These are phyloP conservation scores for Chloroidium sp. DNA, from an alignment of 163 green algal species.

Conservation along the genomic window DNA sequence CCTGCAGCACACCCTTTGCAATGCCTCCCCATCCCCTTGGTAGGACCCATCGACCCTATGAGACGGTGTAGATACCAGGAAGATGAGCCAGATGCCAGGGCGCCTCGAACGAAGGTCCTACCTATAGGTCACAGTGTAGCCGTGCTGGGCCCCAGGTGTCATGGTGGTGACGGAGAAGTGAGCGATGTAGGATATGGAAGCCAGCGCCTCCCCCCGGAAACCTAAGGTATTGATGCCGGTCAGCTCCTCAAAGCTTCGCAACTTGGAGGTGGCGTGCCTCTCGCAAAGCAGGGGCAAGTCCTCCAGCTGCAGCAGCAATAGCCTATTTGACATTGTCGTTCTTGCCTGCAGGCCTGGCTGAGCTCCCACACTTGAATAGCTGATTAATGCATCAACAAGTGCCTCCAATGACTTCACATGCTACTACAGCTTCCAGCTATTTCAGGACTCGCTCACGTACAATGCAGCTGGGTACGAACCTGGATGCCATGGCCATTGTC, in stretches of 20 bases:
- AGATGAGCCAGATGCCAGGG: too few species aligned
- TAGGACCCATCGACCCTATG: not conserved
- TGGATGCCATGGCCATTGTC: slow-evolving; percentile 89
- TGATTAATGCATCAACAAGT: not conserved
- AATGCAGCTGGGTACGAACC: too few species aligned
- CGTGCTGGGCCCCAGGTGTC: slow-evolving; percentile 49
- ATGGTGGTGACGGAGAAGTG: slow-evolving; percentile 91
- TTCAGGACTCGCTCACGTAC: too few species aligned
- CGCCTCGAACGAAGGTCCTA: not conserved
- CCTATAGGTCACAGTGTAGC: slow-evolving; percentile 56
- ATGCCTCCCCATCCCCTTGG: not conserved
- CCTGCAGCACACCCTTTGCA: slow-evolving; percentile 14
- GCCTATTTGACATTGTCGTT: not conserved
- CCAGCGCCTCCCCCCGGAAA: slow-evolving; percentile 73
- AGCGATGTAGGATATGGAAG: slow-evolving; percentile 78
- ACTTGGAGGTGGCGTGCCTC: slow-evolving; percentile 93
- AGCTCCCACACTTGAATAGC: not conserved
- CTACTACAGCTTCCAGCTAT: too few species aligned
- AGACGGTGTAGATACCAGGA: too few species aligned
- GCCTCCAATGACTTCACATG: not conserved
- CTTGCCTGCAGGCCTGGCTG: not conserved
- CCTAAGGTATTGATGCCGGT: slow-evolving; percentile 71
- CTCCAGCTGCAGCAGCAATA: slow-evolving; percentile 36
- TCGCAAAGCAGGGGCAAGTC: slow-evolving; percentile 92
- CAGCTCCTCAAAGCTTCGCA: slow-evolving; percentile 82